phyloP scores from a whole-genome alignment of 1,139 yeast genomes.

The Suhomyces bribrorum region DNA sequence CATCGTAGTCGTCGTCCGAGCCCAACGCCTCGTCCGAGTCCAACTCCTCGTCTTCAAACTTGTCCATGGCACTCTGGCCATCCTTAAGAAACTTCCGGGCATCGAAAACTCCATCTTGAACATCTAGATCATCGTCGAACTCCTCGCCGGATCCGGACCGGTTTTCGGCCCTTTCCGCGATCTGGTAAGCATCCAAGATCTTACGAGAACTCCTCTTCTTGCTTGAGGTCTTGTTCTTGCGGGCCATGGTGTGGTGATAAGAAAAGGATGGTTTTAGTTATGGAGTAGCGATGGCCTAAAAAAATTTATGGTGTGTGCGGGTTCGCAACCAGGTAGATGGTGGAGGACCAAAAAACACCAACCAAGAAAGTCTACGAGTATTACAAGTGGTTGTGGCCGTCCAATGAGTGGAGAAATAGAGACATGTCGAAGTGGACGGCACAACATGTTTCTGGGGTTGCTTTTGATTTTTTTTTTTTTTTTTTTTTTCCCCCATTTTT shows the following conservation, averaged over 20 bases:
- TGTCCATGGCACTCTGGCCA: slow-evolving; percentile 29
- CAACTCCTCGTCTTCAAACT: slow-evolving; percentile 64
- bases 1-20: slow-evolving; percentile 73
- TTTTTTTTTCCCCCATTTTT: too few relatives aligned
- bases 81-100: slow-evolving; percentile 38
- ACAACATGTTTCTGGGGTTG: too few relatives aligned
- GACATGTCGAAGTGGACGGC: too few relatives aligned
- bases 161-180: slow-evolving; percentile 44
- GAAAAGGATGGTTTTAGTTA: background rate
- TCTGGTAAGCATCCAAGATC: slow-evolving; percentile 48
- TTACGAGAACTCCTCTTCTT: slow-evolving; percentile 38
- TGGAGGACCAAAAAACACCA: background rate
- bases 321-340: background rate
- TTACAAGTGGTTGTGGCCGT: too few relatives aligned
- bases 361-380: too few relatives aligned
- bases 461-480: too few relatives aligned
- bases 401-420: too few relatives aligned
- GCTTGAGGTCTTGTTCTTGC: slow-evolving; percentile 24
- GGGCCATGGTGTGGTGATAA: slow-evolving; percentile 7
- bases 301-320: background rate
- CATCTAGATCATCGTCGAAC: slow-evolving; percentile 23
- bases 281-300: slow-evolving; percentile 3
- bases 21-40: slow-evolving; percentile 80
- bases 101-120: slow-evolving; percentile 45
- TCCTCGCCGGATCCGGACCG: slow-evolving; percentile 16